Evolutionary conservation across 2,329 filamentous ascomycete species (phyloP), one percentile per base, ranked within the genome.

Genomic region (Alternaria arbusti): DNA sequence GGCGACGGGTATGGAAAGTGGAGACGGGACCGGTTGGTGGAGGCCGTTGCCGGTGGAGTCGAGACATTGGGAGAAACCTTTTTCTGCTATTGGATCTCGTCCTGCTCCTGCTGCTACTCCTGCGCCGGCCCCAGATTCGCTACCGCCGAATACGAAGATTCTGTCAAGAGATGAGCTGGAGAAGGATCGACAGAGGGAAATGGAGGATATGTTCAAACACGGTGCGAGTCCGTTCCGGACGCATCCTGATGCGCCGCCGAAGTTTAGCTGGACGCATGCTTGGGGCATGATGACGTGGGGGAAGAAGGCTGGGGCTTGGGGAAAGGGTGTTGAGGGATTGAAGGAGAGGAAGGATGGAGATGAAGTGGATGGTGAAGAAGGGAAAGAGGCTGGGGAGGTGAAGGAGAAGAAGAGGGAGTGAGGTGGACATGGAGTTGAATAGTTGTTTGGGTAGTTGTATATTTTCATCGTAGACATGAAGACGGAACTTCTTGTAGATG

Each of bases 1-100:
- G 86, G 0, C 68, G 75, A 3, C 87, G 89, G 65, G 86, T 87
- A 8, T 22, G 10, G 28, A 47, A 6, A 15, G 26, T 25, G 9
- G 25, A n/a, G 50, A 54, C 46, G 80, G 26, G 90, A 54, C 32
- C 4, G 25, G 25, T 4, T 94, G 91, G 91, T 91, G 90, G 87
- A 86, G 86, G 65, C 91, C 91, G 3, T 74, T 94, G 43, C 86
- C 89, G 0, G 66, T 77, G 0, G 88, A 91, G 64, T 86, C 88
- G 9, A 80, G 92, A 51, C 86, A 89, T 70, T 93, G 91, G 91
- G 91, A 93, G 12, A 46, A 20, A 6, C 12, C 15, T n/a, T 36
- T 17, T 17, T 54, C 51, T 43, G 22, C 49, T 23, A 6, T 36
- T 15, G 2, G 40, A 20, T 13, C 51, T 6, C 32, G 25, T 12